Evolutionary conservation across 2,329 filamentous ascomycete species (phyloP), one percentile per base, ranked within the genome.

Genomic region (Sporothrix brasiliensis): DNA sequence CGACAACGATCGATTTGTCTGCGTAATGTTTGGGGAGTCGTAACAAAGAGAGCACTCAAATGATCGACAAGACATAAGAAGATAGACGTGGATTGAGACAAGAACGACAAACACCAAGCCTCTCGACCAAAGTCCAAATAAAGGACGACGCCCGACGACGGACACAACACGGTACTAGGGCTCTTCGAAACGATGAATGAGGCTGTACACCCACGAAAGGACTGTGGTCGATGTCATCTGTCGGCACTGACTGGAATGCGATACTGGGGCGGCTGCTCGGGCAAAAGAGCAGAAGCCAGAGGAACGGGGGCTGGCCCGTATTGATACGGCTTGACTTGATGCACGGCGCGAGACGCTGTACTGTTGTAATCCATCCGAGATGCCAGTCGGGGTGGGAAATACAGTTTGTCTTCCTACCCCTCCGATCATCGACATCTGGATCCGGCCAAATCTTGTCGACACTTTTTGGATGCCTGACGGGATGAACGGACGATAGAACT

Each of bases 161-260:
- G 44, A 27, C 56, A 44, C 6, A 34, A 34, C 34, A 34, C 34
- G 6, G 34, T 34, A 34, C 34, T 1, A 34, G 34, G 34, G 39
- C 53, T 30, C 13, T 53, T 21, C 21, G 60, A n/a, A 50, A 21
- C 27, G 63, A 66, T 50, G 44, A 65, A 65, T n/a, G 61, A 50
- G 61, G 61, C 61, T 65, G 61, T 50, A 50, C 41, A 4, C 52
- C 24, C 34, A 27, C 24, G 4, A 56, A 56, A n/a, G 30, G n/a
- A 11, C 27, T 30, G 52, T 53, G 24, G 53, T 56, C 53, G 24
- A 21, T 61, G 39, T 61, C 39, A n/a, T 47, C 58, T 6, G n/a
- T n/a, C 39, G n/a, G 39, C n/a, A 27, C 44, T 66, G 63, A 39
- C 47, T 66, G 47, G 63, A 66, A 66, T 66, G 63, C 11, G 63